A percentile compares a stretch with the other conserved stretches of the same genome.
Evolutionary conservation across 2,329 filamentous ascomycete species (phyloP).

Genomic region (Zymoseptoria passerinii): DNA sequence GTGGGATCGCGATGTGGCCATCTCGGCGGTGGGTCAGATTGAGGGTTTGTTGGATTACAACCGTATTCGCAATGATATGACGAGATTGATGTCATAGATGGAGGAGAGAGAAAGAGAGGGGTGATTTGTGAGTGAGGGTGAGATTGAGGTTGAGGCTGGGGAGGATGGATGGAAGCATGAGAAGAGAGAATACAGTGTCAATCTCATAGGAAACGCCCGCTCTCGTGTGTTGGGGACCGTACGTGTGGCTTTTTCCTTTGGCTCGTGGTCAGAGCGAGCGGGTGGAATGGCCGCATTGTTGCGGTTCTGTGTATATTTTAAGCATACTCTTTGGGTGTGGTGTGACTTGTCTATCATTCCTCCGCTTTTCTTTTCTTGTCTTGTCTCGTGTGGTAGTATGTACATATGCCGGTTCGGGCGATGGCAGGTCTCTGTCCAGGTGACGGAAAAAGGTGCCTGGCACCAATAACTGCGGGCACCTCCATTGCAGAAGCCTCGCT

Average conservation of each 20-base stretch:
- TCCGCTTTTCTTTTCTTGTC: neutral
- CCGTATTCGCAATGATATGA: constrained; percentile 75
- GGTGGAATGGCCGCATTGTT: neutral
- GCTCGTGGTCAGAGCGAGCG: neutral
- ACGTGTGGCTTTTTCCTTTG: neutral
- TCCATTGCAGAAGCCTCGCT: too few species aligned
- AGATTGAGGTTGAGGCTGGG: neutral
- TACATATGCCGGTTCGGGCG: too few species aligned
- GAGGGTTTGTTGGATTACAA: constrained; percentile 76
- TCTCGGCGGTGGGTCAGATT: constrained; percentile 86
- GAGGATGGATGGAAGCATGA: neutral
- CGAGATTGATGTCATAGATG: constrained; percentile 54
- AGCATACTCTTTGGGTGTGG: neutral
- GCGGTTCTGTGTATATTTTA: neutral
- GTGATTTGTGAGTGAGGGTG: neutral
- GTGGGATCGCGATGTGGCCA: constrained; percentile 94
- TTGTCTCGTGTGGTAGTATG: too few species aligned
- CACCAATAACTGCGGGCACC: too few species aligned
- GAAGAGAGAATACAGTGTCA: constrained; percentile 17
- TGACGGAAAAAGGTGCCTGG: too few species aligned
- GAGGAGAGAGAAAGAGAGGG: constrained; percentile 1
- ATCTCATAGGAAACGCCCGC: constrained; percentile 14
- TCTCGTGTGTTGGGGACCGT: neutral
- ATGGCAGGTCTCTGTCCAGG: too few species aligned
- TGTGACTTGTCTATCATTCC: neutral